Percentiles rank a stretch among this genome's conserved stretches.
These are phyloP conservation scores for Monosporascus sp. DNA, from an alignment of 2,329 filamentous ascomycete species.

Conservation along the genomic window DNA sequence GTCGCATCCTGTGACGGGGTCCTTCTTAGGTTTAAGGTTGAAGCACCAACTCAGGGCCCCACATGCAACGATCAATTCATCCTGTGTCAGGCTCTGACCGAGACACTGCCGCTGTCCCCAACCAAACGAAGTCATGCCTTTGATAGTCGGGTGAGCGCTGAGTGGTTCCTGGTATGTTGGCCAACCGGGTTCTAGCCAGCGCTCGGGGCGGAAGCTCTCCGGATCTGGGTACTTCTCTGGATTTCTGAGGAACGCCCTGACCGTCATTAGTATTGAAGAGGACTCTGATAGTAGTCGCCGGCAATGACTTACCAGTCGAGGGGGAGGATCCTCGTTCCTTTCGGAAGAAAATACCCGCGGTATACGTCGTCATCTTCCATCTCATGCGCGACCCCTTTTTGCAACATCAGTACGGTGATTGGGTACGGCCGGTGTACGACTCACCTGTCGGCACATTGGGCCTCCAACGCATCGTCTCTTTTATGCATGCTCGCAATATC, in stretches of 20 bases:
- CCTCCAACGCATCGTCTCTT: constrained; percentile 39
- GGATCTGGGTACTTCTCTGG: constrained; percentile 44
- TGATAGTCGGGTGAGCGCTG: constrained; percentile 45
- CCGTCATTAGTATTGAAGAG: constrained; percentile 2
- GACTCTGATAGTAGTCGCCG: background rate
- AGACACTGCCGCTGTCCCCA: constrained; percentile 44
- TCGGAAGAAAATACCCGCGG: constrained; percentile 42
- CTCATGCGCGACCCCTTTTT: constrained; percentile 42
- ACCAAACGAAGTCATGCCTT: constrained; percentile 49
- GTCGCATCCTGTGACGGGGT: constrained; percentile 33
- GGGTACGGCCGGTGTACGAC: background rate
- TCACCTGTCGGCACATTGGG: constrained; percentile 39
- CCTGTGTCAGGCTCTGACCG: constrained; percentile 32
- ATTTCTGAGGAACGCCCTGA: constrained; percentile 47
- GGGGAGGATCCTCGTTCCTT: constrained; percentile 38
- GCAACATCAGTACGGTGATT: background rate
- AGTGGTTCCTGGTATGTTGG: constrained; percentile 49
- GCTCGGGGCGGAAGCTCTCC: constrained; percentile 46
- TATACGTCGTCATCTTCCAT: constrained; percentile 46
- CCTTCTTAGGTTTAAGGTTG: constrained; percentile 38
- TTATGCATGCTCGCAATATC: constrained; percentile 40
- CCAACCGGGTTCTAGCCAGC: constrained; percentile 46
- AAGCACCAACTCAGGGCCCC: constrained; percentile 42
- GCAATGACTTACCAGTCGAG: constrained; percentile 31
- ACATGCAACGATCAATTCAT: constrained; percentile 45